A percentile compares a stretch with the other conserved stretches of the same genome.
These are phyloP conservation scores for Cryptococcus sp. DNA, from an alignment of 1,284 basidiomycete genomes.

Conservation along the genomic window DNA sequence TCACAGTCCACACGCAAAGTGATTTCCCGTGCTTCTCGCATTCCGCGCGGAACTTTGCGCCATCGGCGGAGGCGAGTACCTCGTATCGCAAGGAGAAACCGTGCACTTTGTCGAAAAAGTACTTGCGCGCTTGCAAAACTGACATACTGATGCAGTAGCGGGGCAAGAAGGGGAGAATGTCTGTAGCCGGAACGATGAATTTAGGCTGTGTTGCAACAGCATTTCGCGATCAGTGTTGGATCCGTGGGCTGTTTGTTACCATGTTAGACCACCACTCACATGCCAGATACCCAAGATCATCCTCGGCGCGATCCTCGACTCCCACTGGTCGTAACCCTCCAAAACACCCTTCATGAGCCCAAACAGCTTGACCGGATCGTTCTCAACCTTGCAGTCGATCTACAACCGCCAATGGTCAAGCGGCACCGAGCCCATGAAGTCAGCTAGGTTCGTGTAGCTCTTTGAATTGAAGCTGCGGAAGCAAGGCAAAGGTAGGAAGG, in stretches of 20 bases:
- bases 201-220: conserved; percentile 69
- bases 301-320: conserved; percentile 80
- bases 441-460: neutral
- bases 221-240: neutral
- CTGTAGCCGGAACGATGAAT: conserved; percentile 76
- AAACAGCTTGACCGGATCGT: conserved; percentile 86
- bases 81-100: conserved; percentile 86
- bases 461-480: neutral
- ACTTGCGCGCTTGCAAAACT: conserved; percentile 66
- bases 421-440: conserved; percentile 34
- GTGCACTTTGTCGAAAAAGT: conserved; percentile 88
- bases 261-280: conserved; percentile 26
- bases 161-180: conserved; percentile 75
- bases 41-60: conserved; percentile 70
- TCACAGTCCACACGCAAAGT: conserved; percentile 96
- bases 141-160: conserved; percentile 82
- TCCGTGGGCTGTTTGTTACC: neutral
- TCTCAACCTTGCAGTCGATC: conserved; percentile 73
- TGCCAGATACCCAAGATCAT: conserved; percentile 72
- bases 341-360: conserved; percentile 77
- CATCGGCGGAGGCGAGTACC: conserved; percentile 70
- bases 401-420: conserved; percentile 21
- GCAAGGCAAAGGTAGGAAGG: conserved; percentile 48
- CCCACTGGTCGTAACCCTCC: conserved; percentile 69
- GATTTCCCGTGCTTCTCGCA: conserved; percentile 79